Base-by-base conservation (phyloP, 345 rosid genomes). In the Salix udensis region DNA sequence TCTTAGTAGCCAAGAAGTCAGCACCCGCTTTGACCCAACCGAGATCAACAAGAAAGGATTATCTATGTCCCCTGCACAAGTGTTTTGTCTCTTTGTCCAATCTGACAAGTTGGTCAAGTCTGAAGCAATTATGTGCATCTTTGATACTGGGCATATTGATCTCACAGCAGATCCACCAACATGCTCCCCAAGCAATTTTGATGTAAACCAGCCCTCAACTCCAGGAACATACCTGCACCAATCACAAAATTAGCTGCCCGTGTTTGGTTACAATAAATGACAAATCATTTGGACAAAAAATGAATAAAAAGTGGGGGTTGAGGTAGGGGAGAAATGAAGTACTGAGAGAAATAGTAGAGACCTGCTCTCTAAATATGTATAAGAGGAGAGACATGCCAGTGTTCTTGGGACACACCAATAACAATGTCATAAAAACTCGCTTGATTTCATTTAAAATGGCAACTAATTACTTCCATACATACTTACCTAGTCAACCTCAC, bases 151-250 rank as follows among this genome's bases (percentile, higher is more conserved):
- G 84, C 96, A 91, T 78, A 93, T 87, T 77, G 98, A 91, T 83
- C 96, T 91, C 83, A 96, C 96, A 52, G 99, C 96, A 23, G 99
- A 96, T 71, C 99, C 99, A 53, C 99, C 94, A 78, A 96, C 95
- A 83, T 96, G 99, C 84, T 92, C 96, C 77, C 99, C 98, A 48
- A 96, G 90, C 67, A 93, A 80, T 82, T 93, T 93, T 70, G 99
- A 96, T 65, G 86, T 79, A 39, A 87, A 83, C 97, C 96, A 91
- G 67, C 85, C 85, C 76, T 89, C 85, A 74, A 77, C 75, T 78
- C 83, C 90, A 61, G 89, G 83, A 73, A 76, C 80, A 81, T 89
- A 92, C 89, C 97, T 93, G 70, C 66, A 78, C 75, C 73, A 74
- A 80, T 75, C 9, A 70, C 77, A 77, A 28, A 65, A 69, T 70